These are phyloP conservation scores for Margaritispora aquatica DNA, from an alignment of 495 filamentous ascomycete genomes.

Conservation along the genomic window DNA sequence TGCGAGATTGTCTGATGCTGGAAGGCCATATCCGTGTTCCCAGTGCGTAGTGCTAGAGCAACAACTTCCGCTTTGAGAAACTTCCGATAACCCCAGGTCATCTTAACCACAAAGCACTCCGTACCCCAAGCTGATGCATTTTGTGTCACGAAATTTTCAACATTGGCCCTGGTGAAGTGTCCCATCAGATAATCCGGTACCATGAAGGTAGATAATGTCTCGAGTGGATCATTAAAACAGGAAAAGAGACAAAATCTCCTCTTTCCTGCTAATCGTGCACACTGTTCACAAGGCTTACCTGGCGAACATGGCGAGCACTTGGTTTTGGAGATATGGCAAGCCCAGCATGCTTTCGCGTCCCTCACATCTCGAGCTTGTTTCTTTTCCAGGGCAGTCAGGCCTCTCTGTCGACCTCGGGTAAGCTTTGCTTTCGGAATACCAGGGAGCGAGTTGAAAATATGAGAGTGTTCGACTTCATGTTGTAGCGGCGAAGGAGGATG, in stretches of 20 bases:
- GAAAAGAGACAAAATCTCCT: constrained; percentile 21
- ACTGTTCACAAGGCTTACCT: constrained; percentile 23
- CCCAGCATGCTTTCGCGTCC: constrained; percentile 25
- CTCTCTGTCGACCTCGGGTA: constrained; percentile 15
- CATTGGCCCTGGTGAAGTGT: constrained; percentile 20
- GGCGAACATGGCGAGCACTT: constrained; percentile 25
- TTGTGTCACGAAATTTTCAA: constrained; percentile 12
- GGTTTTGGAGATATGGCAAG: constrained; percentile 26
- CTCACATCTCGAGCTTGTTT: constrained; percentile 21
- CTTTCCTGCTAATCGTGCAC: constrained; percentile 21
- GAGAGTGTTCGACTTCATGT: constrained; percentile 9
- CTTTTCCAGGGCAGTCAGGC: constrained; percentile 19
- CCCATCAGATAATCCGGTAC: constrained; percentile 22
- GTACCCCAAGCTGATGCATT: constrained; percentile 19
- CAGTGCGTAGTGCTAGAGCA: constrained; percentile 7
- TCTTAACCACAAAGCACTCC: constrained; percentile 4
- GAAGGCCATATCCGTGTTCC: constrained; percentile 7
- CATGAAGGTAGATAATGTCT: constrained; percentile 17
- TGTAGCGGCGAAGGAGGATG: constrained; percentile 5
- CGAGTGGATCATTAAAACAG: constrained; percentile 25
- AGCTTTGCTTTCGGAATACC: constrained; percentile 15
- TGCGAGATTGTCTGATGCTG: constrained; percentile 9
- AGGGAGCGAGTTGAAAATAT: constrained; percentile 10
- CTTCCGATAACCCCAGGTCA: constrained; percentile 19
- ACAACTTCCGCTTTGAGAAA: constrained; percentile 17